phyloP scores from a whole-genome alignment of 2,329 filamentous ascomycete species.

The Verticillium nonalfalfae region DNA sequence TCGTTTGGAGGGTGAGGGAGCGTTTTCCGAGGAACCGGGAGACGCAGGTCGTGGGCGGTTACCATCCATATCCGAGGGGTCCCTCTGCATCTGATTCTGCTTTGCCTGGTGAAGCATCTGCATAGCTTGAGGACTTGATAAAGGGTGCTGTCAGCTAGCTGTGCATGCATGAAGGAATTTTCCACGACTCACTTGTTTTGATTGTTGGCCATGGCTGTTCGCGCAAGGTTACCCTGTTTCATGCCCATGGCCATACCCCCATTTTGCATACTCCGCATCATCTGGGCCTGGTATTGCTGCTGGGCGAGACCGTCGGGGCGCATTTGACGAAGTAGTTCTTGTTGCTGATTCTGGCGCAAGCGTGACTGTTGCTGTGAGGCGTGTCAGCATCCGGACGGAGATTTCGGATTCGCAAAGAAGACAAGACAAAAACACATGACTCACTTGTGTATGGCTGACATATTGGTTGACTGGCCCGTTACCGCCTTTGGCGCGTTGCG shows the following conservation, averaged over 20 bases:
- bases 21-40: conserved; percentile 77
- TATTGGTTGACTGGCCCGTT: conserved; percentile 66
- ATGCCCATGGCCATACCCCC: conserved; percentile 51
- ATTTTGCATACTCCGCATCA: conserved; percentile 64
- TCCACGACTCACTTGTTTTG: conserved; percentile 52
- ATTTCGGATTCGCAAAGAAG: conserved; percentile 3
- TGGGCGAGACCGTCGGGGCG: conserved; percentile 52
- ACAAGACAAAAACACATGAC: conserved; percentile 13
- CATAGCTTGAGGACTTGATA: conserved; percentile 57
- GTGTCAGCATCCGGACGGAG: conserved; percentile 4
- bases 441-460: conserved; percentile 76
- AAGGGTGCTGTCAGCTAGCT: conserved; percentile 6
- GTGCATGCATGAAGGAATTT: not conserved
- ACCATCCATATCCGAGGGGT: conserved; percentile 81
- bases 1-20: conserved; percentile 87
- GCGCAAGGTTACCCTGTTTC: conserved; percentile 59
- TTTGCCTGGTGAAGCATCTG: conserved; percentile 65
- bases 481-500: conserved; percentile 65
- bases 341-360: conserved; percentile 68
- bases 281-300: conserved; percentile 51
- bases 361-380: conserved; percentile 56
- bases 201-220: conserved; percentile 74
- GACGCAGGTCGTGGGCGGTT: conserved; percentile 76
- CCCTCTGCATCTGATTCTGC: conserved; percentile 78
- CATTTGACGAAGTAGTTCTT: conserved; percentile 69